Evolutionary conservation across 345 rosid genomes (phyloP).

Genomic region (Salix caprea): DNA sequence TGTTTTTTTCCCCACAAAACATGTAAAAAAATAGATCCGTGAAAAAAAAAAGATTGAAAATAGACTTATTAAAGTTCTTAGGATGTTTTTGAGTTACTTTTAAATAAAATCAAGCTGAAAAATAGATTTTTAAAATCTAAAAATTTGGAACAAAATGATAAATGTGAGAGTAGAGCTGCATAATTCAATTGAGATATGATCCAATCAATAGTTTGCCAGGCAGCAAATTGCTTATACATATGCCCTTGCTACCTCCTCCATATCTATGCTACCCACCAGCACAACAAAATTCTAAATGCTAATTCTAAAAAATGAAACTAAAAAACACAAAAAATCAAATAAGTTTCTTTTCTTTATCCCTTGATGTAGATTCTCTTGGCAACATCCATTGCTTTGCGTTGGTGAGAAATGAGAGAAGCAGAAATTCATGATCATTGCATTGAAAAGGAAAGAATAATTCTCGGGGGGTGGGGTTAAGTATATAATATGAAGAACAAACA

Average conservation of each 20-base stretch:
- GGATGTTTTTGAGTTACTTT: too few relatives aligned
- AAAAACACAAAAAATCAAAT: constrained; percentile 23
- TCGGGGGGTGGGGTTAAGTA: constrained; percentile 48
- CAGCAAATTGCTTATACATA: background rate
- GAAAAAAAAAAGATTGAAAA: too few relatives aligned
- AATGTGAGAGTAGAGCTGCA: background rate
- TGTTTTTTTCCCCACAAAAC: too few relatives aligned
- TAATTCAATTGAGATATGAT: background rate
- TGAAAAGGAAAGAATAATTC: constrained; percentile 63
- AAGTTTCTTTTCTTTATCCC: constrained; percentile 42
- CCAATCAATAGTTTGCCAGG: background rate
- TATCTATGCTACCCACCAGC: background rate
- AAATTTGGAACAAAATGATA: background rate
- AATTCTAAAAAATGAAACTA: background rate
- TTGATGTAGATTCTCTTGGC: constrained; percentile 23
- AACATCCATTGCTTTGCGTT: constrained; percentile 60
- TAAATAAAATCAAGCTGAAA: too few relatives aligned
- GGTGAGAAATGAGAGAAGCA: constrained; percentile 58
- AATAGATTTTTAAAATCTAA: too few relatives aligned
- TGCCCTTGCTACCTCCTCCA: background rate
- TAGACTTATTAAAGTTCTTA: too few relatives aligned
- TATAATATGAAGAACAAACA: constrained; percentile 53
- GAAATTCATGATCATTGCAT: constrained; percentile 65
- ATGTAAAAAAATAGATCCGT: too few relatives aligned
- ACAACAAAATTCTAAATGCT: background rate